Base-by-base conservation (phyloP, 805 yeast species). In the Tanozyma kutaoensis region DNA sequence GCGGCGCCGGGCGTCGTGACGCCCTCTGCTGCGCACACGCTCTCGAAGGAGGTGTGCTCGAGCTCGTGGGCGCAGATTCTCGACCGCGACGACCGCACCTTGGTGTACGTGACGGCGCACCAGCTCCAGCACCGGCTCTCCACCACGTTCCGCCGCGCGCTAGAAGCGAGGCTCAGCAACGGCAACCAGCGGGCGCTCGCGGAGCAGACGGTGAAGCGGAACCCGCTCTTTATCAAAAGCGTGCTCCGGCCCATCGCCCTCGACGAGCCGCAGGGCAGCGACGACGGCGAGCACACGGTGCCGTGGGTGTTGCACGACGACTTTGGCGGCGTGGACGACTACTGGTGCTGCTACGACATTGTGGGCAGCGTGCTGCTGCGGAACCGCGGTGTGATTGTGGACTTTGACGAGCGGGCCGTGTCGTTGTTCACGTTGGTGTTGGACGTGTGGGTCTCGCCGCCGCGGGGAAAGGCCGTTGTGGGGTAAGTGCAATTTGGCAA, bases 31-130 rank as follows among this genome's bases (percentile, higher is more conserved):
- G 29, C 24, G 6, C 31, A 36, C 1, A 41, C 48, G 1, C 23
- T 33, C 12, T 39, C 60, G 4, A 33, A 38, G 4, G 61, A 55
- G 29, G 28, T 55, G 7, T 55, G 62, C 31, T 52, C 59, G 9
- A 35, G 56, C 11, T 52, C 59, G 10, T 54, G 60, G 59, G 55
- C 49, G 4, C 61, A 55, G 32, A 23, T 51, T 3, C 37, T 37
- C 23, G 53, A 40, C 14, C 30, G 15, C 2, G 52, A 53, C 24
- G 44, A 40, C 21, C 29, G 28, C 23, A 32, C 39, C 2, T 33
- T 55, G 16, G 20, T 52, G 8, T 55, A 51, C 29, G 42, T 50
- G 6, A 52, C 61, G 4, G 35, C 50, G 3, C 56, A 52, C 31
- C 62, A 55, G 31, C 36, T 53, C n/a, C 55, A 54, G 25, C 51